These are phyloP conservation scores for Clonostachys rosea DNA, from an alignment of 2,329 filamentous ascomycete genomes.

Conservation along the genomic window DNA sequence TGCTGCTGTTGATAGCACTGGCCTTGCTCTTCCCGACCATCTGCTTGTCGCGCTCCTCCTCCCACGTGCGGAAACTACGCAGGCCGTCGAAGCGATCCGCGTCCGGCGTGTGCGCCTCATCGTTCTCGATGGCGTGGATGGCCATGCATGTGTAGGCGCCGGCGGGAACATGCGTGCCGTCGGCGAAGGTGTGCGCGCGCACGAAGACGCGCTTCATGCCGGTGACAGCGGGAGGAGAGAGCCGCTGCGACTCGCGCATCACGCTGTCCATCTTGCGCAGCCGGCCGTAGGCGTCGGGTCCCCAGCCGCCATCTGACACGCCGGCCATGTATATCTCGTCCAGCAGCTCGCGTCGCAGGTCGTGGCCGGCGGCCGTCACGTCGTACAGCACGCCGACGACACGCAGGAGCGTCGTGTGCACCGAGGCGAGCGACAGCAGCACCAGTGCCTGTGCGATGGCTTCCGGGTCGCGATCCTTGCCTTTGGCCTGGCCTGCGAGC, in stretches of 20 bases:
- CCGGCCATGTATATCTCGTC: conserved; percentile 31
- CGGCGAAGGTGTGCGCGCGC: conserved; percentile 22
- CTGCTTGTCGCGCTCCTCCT: not conserved
- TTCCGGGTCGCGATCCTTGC: conserved; percentile 10
- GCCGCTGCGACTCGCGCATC: conserved; percentile 33
- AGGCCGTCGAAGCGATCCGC: conserved; percentile 41
- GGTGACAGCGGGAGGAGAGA: conserved; percentile 35
- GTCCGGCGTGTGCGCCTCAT: conserved; percentile 30
- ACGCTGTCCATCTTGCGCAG: conserved; percentile 43
- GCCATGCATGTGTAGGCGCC: conserved; percentile 36
- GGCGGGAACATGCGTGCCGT: conserved; percentile 34
- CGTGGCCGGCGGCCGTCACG: conserved; percentile 34
- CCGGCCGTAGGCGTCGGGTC: conserved; percentile 31
- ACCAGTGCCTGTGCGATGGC: conserved; percentile 31
- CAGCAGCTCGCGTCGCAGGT: conserved; percentile 40
- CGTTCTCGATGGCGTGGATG: conserved; percentile 32
- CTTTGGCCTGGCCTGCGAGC: too few relatives aligned
- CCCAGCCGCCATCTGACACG: conserved; percentile 29
- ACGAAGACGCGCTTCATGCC: conserved; percentile 32
- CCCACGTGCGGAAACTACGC: conserved; percentile 30
- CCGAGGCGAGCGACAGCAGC: conserved; percentile 37
- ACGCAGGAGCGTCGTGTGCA: conserved; percentile 38
- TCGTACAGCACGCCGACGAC: conserved; percentile 46
- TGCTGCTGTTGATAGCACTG: conserved; percentile 11
- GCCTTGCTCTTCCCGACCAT: conserved; percentile 4